Evolutionary conservation across 805 yeast genomes (phyloP).

Genomic region (Candida namnaoensis): DNA sequence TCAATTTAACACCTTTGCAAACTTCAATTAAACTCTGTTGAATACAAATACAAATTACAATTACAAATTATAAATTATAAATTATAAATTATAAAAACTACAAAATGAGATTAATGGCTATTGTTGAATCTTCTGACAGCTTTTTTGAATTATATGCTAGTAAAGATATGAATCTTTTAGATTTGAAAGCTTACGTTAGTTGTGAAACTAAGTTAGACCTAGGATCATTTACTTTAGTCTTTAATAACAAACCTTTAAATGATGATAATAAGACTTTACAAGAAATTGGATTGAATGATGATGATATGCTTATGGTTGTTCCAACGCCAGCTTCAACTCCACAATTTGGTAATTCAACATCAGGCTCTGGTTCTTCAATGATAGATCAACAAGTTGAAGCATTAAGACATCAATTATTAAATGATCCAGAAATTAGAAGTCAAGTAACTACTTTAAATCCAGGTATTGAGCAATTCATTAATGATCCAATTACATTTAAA

Average conservation of each 20-base stretch:
- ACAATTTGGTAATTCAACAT: too few species aligned
- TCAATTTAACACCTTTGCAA: too few species aligned
- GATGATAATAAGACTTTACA: slow-evolving; percentile 28
- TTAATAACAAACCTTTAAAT: slow-evolving; percentile 34
- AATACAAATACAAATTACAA: too few species aligned
- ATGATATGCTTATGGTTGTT: slow-evolving; percentile 42
- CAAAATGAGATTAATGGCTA: slow-evolving; percentile 8
- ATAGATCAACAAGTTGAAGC: slow-evolving; percentile 29
- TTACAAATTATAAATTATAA: too few species aligned
- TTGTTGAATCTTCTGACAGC: slow-evolving; percentile 8
- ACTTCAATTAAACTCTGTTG: too few species aligned
- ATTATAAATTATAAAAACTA: too few species aligned
- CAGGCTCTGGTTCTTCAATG: slow-evolving; percentile 2
- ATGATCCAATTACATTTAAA: slow-evolving; percentile 41
- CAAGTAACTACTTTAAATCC: slow-evolving; percentile 35
- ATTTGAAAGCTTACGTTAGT: slow-evolving; percentile 65
- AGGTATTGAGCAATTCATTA: slow-evolving; percentile 32
- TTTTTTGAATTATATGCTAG: slow-evolving; percentile 47
- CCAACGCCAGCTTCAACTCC: slow-evolving; percentile 1
- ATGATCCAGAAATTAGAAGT: slow-evolving; percentile 29
- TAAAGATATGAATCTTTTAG: slow-evolving; percentile 51
- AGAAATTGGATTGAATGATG: slow-evolving; percentile 40
- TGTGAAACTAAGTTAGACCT: slow-evolving; percentile 56
- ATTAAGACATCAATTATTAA: slow-evolving; percentile 38
- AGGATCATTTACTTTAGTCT: slow-evolving; percentile 39